A percentile compares a stretch with the other conserved stretches of the same genome.
Evolutionary conservation across 2,329 filamentous ascomycete species (phyloP).

Genomic region (Aspergillus tubingensis): DNA sequence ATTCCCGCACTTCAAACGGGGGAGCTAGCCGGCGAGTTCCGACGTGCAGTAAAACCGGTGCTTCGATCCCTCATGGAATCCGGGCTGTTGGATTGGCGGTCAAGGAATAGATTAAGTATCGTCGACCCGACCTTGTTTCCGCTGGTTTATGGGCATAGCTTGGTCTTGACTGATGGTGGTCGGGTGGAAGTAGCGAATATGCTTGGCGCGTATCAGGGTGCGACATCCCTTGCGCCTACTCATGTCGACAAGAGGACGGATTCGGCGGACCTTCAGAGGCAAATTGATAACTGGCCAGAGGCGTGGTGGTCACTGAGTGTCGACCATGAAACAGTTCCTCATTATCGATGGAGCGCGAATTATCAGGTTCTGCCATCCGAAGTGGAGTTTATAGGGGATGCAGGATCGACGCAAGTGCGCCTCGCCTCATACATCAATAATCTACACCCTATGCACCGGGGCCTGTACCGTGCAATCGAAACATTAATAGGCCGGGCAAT

Average conservation of each 20-base stretch:
- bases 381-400: neutral
- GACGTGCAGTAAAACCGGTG: neutral
- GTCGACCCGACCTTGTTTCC: neutral
- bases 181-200: neutral
- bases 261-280: neutral
- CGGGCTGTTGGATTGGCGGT: neutral
- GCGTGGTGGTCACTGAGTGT: accelerated
- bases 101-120: neutral
- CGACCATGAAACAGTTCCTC: neutral
- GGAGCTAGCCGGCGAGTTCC: neutral
- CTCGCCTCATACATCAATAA: constrained; percentile 4
- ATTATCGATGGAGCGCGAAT: neutral
- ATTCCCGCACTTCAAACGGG: neutral
- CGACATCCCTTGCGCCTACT: neutral
- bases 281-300: neutral
- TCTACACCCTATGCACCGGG: neutral
- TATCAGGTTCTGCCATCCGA: neutral
- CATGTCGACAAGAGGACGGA: neutral
- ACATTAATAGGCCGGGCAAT: neutral
- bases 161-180: neutral
- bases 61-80: too few relatives aligned
- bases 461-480: neutral
- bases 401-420: neutral
- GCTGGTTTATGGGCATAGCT: neutral
- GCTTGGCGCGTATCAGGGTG: neutral